Evolutionary conservation across 2,329 filamentous ascomycete species (phyloP), one percentile per base, ranked within the genome.

Genomic region (Neonectria faginata): DNA sequence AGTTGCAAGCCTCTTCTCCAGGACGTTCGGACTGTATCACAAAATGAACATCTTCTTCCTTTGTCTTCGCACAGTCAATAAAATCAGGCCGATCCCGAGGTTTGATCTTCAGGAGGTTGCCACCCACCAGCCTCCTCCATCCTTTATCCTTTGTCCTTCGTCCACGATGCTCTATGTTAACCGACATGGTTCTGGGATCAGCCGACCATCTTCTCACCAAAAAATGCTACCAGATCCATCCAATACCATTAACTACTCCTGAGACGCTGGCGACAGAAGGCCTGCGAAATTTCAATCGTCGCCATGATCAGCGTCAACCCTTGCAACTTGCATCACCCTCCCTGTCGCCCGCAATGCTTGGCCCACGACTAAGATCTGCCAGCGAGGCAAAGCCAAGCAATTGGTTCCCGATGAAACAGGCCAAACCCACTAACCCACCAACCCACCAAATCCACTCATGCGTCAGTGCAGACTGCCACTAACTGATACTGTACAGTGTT

Each of bases 241-340:
- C 14, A 39, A 39, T 6, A 14, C 42, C 42, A 22, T 11, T 45
- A 8, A 48, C 55, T 29, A 33, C 11, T 52, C 39, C 50, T 60
- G 57, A 65, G 66, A 65, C 63, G 61, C 33, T 52, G 62, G 55
- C 31, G 39, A 52, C 16, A 14, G 41, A 53, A 55, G 47, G 27
- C 48, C 57, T 65, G 55, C 36, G 64, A 74, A 73, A 75, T 75
- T 75, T 75, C 67, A 73, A 75, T 75, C 71, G 71, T 64, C 73
- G 66, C 56, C 62, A 62, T 45, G 71, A 73, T 74, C 73, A 29
- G 41, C 61, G 25, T 58, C 52, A 42, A 67, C 44, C 59, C 59
- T 44, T 47, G 48, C 36, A 39, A 44, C 36, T 36, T 18, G 39
- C 45, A 41, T 27, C 22, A 54, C 41, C 63, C 51, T 57, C 29